These are phyloP conservation scores for Colletotrichum nymphaeae DNA, from an alignment of 2,329 filamentous ascomycete species.

Conservation along the genomic window DNA sequence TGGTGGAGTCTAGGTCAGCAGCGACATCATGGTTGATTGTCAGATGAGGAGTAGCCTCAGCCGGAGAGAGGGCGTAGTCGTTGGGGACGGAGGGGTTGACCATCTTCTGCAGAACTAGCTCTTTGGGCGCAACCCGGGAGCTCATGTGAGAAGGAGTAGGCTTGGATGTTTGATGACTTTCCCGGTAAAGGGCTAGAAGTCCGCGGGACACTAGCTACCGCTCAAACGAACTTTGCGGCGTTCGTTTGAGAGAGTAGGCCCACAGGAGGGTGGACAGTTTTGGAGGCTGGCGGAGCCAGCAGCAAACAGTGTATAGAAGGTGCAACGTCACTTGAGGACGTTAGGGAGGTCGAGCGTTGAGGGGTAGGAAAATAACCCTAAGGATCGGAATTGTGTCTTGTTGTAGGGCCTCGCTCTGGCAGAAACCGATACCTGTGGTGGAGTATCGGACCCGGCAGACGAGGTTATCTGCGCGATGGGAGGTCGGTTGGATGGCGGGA, in stretches of 20 bases:
- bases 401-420: slow-evolving; percentile 69
- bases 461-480: slow-evolving; percentile 66
- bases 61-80: slow-evolving; percentile 85
- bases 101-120: slow-evolving; percentile 62
- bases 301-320: slow-evolving; percentile 59
- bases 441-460: slow-evolving; percentile 90
- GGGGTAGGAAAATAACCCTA: slow-evolving; percentile 84
- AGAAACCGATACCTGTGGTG: slow-evolving; percentile 84
- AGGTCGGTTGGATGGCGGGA: slow-evolving; percentile 34
- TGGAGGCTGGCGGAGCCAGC: slow-evolving; percentile 90
- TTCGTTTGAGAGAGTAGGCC: slow-evolving; percentile 98
- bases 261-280: slow-evolving; percentile 75
- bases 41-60: slow-evolving; percentile 86
- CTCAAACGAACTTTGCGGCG: slow-evolving; percentile 96
- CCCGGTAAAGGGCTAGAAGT: slow-evolving; percentile 53
- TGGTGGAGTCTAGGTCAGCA: slow-evolving; percentile 91
- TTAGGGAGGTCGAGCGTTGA: slow-evolving; percentile 93
- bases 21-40: slow-evolving; percentile 98
- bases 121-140: slow-evolving; percentile 37
- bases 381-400: slow-evolving; percentile 89
- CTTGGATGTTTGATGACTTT: not conserved
- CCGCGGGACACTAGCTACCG: slow-evolving; percentile 96
- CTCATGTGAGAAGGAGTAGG: slow-evolving; percentile 36
- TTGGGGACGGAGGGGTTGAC: slow-evolving; percentile 83
- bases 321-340: slow-evolving; percentile 77